Conservation (phyloP, 768 basidiomycete species). For the Russula dissimulans region DNA sequence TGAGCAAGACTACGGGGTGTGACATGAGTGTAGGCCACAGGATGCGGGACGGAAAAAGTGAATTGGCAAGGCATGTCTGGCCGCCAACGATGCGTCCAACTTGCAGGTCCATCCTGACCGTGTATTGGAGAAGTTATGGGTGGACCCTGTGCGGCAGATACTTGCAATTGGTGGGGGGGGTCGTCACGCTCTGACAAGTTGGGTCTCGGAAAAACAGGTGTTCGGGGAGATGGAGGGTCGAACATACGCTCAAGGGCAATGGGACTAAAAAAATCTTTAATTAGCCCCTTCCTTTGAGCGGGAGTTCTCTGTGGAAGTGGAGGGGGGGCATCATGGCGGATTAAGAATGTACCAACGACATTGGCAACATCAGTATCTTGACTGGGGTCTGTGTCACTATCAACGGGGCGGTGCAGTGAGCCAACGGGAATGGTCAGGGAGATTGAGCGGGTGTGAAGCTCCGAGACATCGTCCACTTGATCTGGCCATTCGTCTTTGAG, state of each 20-base stretch:
- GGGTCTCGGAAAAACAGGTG: conserved; percentile 18
- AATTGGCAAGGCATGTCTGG: conserved; percentile 51
- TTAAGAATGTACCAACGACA: conserved; percentile 60
- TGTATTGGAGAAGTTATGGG: not conserved
- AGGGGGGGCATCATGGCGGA: conserved; percentile 56
- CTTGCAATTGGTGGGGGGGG: conserved; percentile 32
- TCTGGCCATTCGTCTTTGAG: conserved; percentile 91
- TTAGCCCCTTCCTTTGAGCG: conserved; percentile 47
- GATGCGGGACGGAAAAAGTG: conserved; percentile 62
- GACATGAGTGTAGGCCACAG: conserved; percentile 20
- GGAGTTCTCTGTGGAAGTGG: conserved; percentile 61
- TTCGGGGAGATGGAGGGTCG: conserved; percentile 78
- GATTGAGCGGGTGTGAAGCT: conserved; percentile 24
- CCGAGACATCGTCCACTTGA: conserved; percentile 35
- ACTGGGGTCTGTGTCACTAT: conserved; percentile 24
- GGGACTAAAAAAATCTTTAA: conserved; percentile 84
- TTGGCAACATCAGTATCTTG: conserved; percentile 24
- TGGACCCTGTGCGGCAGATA: not conserved
- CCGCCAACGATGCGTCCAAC: conserved; percentile 41
- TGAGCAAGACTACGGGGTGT: conserved; percentile 48
- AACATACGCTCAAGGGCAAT: conserved; percentile 86
- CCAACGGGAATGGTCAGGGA: conserved; percentile 42
- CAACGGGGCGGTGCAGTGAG: conserved; percentile 29
- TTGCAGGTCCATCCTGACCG: conserved; percentile 35
- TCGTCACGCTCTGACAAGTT: conserved; percentile 20